A percentile compares a stretch with the other conserved stretches of the same genome.
Conservation (phyloP, 1,284 basidiomycete species). For the Schizophyllum amplum region DNA sequence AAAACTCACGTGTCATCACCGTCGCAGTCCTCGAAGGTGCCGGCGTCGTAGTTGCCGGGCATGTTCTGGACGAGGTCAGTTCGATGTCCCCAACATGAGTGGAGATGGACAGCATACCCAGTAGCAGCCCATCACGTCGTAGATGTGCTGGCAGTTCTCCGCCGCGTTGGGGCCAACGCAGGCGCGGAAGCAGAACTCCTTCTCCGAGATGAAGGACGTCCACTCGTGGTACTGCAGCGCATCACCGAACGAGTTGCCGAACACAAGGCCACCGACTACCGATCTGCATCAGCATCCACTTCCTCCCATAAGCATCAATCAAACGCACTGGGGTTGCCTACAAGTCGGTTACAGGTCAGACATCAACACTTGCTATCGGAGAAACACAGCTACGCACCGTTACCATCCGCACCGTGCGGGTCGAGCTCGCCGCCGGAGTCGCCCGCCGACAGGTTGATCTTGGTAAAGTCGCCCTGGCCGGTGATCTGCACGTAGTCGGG, state of each 20-base stretch:
- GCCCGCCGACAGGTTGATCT: constrained; percentile 41
- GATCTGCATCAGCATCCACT: constrained; percentile 10
- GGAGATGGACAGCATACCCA: constrained; percentile 27
- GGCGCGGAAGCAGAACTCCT: constrained; percentile 57
- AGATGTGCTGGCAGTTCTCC: constrained; percentile 48
- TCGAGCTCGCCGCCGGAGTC: constrained; percentile 62
- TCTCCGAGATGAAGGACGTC: constrained; percentile 45
- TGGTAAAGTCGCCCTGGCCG: constrained; percentile 56
- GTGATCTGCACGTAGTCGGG: constrained; percentile 60
- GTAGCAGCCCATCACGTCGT: constrained; percentile 47
- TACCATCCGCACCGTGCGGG: constrained; percentile 47
- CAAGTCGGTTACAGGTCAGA: too few relatives aligned
- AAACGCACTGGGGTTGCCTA: constrained; percentile 34
- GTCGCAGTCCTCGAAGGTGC: constrained; percentile 43
- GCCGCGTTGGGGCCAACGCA: constrained; percentile 50
- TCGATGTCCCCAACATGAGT: neutral
- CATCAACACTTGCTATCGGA: neutral
- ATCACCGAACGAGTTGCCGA: constrained; percentile 43
- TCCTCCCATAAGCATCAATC: neutral
- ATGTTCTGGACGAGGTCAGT: too few relatives aligned
- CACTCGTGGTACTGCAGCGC: constrained; percentile 47
- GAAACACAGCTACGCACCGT: too few relatives aligned
- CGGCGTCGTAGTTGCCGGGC: constrained; percentile 44
- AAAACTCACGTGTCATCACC: constrained; percentile 34
- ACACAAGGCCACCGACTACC: constrained; percentile 51